Conservation (phyloP, 2,329 filamentous ascomycete genomes). For the Aspergillus fumigatiaffinis region DNA sequence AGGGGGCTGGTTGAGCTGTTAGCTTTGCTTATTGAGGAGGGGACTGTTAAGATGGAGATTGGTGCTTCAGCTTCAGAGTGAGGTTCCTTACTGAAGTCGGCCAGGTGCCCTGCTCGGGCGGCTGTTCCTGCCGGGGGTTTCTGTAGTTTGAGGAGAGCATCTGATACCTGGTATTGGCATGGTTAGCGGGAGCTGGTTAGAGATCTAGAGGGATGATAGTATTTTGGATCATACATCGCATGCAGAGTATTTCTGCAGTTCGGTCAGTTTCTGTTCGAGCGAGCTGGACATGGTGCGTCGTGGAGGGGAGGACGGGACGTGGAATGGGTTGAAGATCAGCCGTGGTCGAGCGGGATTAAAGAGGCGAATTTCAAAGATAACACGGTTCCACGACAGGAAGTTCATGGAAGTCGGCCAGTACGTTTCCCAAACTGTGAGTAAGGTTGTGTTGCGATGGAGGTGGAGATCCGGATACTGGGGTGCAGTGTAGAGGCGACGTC, state of each 20-base stretch:
- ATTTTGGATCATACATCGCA: slow-evolving; percentile 36
- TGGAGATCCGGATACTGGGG: neutral
- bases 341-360: neutral
- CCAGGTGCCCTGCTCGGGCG: slow-evolving; percentile 62
- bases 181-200: neutral
- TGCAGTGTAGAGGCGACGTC: neutral
- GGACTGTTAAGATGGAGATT: neutral
- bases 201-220: too few relatives aligned
- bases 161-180: slow-evolving; percentile 55
- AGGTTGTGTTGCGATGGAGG: neutral
- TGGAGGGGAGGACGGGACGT: slow-evolving; percentile 1
- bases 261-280: slow-evolving; percentile 33
- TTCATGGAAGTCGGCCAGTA: neutral
- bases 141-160: slow-evolving; percentile 67
- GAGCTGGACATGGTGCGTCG: slow-evolving; percentile 26
- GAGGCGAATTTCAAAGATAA: slow-evolving; percentile 2
- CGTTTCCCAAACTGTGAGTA: neutral
- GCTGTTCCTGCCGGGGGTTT: slow-evolving; percentile 39
- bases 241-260: slow-evolving; percentile 36
- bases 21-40: slow-evolving; percentile 2
- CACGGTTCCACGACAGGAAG: neutral
- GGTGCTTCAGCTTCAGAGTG: neutral
- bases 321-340: neutral
- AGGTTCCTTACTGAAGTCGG: slow-evolving; percentile 52
- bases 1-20: slow-evolving; percentile 22